These are phyloP conservation scores for Penicillium sp. DNA, from an alignment of 2,329 filamentous ascomycete genomes.

Conservation along the genomic window DNA sequence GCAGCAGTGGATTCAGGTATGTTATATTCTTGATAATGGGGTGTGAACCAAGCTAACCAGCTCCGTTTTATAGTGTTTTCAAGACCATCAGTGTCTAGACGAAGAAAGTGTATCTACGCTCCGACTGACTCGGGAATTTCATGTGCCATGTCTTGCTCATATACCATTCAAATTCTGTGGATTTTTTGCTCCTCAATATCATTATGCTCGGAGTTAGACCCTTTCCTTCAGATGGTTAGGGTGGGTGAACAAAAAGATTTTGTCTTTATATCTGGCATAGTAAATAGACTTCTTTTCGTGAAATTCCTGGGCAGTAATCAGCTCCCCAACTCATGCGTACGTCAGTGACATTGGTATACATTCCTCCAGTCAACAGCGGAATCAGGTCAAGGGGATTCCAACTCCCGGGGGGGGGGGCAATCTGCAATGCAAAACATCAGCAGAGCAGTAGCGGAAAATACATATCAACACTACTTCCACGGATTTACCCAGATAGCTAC, in stretches of 20 bases:
- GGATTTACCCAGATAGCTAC: background rate
- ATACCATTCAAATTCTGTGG: constrained; percentile 24
- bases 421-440: constrained; percentile 10
- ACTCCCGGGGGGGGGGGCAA: constrained; percentile 1
- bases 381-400: background rate
- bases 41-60: constrained; percentile 17
- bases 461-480: constrained; percentile 2
- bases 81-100: constrained; percentile 75
- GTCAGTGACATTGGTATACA: background rate
- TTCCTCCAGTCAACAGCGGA: background rate
- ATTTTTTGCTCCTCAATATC: constrained; percentile 19
- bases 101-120: constrained; percentile 9
- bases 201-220: constrained; percentile 16
- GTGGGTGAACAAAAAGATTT: constrained; percentile 17
- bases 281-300: constrained; percentile 8
- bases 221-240: constrained; percentile 11
- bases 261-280: constrained; percentile 7
- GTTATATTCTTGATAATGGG: constrained; percentile 22
- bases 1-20: constrained; percentile 74
- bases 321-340: background rate
- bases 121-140: constrained; percentile 16
- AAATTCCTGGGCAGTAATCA: background rate
- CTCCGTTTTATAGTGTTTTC: constrained; percentile 58
- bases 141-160: constrained; percentile 29
- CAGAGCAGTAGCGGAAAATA: background rate